Evolutionary conservation across 176 grass and related monocot species (phyloP), one percentile per base, ranked within the genome.

Genomic region (Ensete glaucum): DNA sequence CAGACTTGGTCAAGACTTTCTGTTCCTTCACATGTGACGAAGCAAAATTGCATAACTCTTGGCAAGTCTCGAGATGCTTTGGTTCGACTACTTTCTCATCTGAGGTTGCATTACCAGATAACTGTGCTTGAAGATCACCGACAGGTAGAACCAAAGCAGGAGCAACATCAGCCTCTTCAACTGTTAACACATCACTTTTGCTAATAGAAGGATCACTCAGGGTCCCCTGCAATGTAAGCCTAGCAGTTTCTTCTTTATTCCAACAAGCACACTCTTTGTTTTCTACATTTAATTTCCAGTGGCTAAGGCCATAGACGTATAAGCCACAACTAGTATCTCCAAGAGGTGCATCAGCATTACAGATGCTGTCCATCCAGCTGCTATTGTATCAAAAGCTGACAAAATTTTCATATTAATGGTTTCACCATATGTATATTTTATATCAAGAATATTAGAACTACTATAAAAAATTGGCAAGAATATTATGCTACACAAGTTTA

Each of bases 241-340:
- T 21, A 1, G 60, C 59, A 65, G 49, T 52, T 9, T 64, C 12
- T 48, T 62, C 13, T n/a, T 20, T 50, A 59, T 29, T 21, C 29
- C 16, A 62, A 20, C 3, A 26, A 16, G 1, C 2, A 52, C 59
- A 52, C n/a, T 51, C 4, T 65, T 65, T 60, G 16, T 1, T 5
- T 51, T 65, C 48, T 65, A 65, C 49, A 64, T 64, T 43, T 77
- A 60, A 53, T 53, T 70, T 70, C 67, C 65, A 60, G 65, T 60
- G 53, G 7, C 8, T 24, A 43, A 34, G 9, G 26, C 16, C 24
- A 29, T 59, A 22, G 48, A 20, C 25, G 49, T 58, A 59, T 20
- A 54, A 10, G 11, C 34, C 34, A 43, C 63, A 65, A 7, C 9
- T 5, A 64, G 20, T 65, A 52, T 52, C 62, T 26, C 21, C 60